Conservation (phyloP, 2,329 filamentous ascomycete species). For the Pochonia chlamydosporia region DNA sequence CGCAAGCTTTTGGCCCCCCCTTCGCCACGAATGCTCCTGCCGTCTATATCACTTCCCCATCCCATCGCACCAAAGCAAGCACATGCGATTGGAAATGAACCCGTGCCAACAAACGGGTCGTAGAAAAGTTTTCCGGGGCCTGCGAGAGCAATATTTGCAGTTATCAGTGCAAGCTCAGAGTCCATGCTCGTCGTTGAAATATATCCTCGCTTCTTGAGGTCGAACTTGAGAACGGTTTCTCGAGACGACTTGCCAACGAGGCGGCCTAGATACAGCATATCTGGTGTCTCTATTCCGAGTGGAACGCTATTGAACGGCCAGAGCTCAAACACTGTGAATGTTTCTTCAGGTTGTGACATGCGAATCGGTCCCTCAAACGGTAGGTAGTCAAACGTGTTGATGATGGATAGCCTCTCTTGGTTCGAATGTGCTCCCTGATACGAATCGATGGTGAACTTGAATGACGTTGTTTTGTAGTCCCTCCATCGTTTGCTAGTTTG, state of each 20-base stretch:
- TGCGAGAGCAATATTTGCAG: conserved; percentile 83
- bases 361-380: conserved; percentile 71
- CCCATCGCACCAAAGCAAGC: conserved; percentile 82
- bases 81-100: conserved; percentile 84
- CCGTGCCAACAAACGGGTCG: conserved; percentile 93
- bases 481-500: conserved; percentile 61
- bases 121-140: conserved; percentile 81
- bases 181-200: conserved; percentile 98
- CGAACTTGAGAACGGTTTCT: conserved; percentile 65
- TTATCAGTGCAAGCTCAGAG: conserved; percentile 83
- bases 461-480: conserved; percentile 58
- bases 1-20: conserved; percentile 43
- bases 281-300: conserved; percentile 46
- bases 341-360: conserved; percentile 66
- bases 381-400: conserved; percentile 77
- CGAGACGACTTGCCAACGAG: conserved; percentile 62
- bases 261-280: conserved; percentile 64
- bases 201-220: conserved; percentile 88
- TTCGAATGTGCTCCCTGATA: conserved; percentile 68
- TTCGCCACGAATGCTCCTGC: conserved; percentile 75
- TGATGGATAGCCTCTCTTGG: conserved; percentile 62
- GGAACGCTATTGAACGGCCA: conserved; percentile 55
- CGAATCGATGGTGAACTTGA: conserved; percentile 80
- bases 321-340: conserved; percentile 79
- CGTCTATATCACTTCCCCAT: conserved; percentile 90